phyloP scores from a whole-genome alignment of 139 green algal species.

The Chlamydomonas urium region DNA sequence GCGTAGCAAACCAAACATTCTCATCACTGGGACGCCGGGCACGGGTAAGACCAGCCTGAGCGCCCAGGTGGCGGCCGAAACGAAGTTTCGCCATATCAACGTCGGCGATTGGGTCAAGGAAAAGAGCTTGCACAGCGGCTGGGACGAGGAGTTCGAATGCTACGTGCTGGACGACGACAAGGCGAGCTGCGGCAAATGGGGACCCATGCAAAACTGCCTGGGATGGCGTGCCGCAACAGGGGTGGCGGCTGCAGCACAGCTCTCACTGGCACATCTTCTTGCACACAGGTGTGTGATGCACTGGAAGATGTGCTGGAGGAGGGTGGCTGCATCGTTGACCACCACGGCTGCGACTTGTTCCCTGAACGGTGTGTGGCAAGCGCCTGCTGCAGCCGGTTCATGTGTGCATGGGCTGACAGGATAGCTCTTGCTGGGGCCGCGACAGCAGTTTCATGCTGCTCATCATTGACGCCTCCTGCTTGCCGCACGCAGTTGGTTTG shows the following conservation, averaged over 20 bases:
- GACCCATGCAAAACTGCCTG: not conserved
- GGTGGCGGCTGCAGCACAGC: no score
- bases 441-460: no score
- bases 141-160: conserved; percentile 81
- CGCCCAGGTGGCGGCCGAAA: conserved; percentile 56
- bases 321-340: conserved; percentile 88
- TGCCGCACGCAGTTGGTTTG: conserved; percentile 79
- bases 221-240: not conserved
- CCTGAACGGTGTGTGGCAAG: conserved; percentile 72
- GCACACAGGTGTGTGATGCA: conserved; percentile 76
- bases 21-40: conserved; percentile 93
- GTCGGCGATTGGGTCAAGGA: conserved; percentile 82
- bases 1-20: conserved; percentile 69
- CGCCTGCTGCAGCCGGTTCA: not conserved
- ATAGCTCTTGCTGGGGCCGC: no score
- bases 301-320: conserved; percentile 78
- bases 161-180: conserved; percentile 95
- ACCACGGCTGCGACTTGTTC: conserved; percentile 98
- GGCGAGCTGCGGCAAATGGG: conserved; percentile 33
- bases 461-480: no score
- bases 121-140: conserved; percentile 72
- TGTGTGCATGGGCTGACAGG: no score
- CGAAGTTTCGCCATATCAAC: conserved; percentile 74
- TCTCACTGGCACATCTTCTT: no score
- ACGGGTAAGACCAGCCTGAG: conserved; percentile 88